Base-by-base conservation (phyloP, 2,329 filamentous ascomycete species). In the Thielaviopsis ethacetica region DNA sequence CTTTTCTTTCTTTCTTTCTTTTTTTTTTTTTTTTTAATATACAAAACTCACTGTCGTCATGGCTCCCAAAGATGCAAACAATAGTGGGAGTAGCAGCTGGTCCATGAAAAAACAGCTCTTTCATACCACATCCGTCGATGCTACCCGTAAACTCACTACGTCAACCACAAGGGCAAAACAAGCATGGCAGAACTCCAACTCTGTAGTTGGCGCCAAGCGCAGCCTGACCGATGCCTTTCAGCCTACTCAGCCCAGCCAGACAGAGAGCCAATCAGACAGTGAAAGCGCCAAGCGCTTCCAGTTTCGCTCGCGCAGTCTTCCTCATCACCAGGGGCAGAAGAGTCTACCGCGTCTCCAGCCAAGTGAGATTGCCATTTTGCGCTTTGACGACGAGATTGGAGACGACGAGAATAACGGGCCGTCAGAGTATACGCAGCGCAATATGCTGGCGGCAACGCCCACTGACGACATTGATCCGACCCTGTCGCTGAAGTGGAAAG, bases 401-500 rank as follows among this genome's bases (percentile, higher is more conserved):
- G 19, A 56, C 24, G 57, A 54, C 26, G 53, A 58, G 4, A 52
- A 47, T 58, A 19, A 53, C 59, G 65, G 65, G 1, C 64, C 69
- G 2, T 76, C 76, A 17, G 78, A 83, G 61, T 82, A 82, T 65
- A 77, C 80, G 0, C 82, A 85, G 65, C 73, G 81, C 56, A 73
- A 70, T 56, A 64, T 65, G 2, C 70, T 81, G 54, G 71, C 73
- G 50, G 73, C 78, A 10, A 84, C 81, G 5, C 81, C 81, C 1
- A 75, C 75, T 0, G 69, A 74, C 3, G 71, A 72, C 13, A 62
- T 69, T 27, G 79, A 84, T 63, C 75, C 78, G 9, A 71, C 77
- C 59, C 73, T 89, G 19, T 80, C 76, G 15, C 73, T 91, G 30
- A 75, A 76, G 4, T 80, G 89, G 67, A 72, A 77, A 1, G 72